Percentiles rank a stretch among this genome's conserved stretches.
These are phyloP conservation scores for Colletotrichum spaethianum DNA, from an alignment of 2,329 filamentous ascomycete genomes.

Conservation along the genomic window DNA sequence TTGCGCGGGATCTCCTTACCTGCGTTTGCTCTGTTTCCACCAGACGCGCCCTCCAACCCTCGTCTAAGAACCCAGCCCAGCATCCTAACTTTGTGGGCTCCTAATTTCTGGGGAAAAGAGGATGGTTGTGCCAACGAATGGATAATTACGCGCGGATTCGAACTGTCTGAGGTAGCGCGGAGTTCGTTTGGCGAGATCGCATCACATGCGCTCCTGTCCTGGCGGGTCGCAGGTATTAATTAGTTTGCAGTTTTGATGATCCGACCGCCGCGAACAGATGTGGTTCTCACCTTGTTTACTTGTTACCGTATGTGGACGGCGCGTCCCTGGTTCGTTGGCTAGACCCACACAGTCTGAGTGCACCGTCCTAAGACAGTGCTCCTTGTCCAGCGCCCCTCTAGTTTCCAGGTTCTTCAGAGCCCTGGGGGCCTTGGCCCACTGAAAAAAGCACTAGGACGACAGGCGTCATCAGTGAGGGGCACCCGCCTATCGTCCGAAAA, in stretches of 20 bases:
- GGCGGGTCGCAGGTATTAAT: conserved; percentile 29
- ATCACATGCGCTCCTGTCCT: conserved; percentile 25
- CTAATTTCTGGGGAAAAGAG: background rate
- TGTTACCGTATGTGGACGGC: conserved; percentile 44
- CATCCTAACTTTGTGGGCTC: conserved; percentile 55
- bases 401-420: conserved; percentile 2
- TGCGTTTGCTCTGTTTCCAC: conserved; percentile 46
- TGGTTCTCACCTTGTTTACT: conserved; percentile 45
- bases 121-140: background rate
- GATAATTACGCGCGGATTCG: background rate
- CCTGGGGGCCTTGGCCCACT: conserved; percentile 6
- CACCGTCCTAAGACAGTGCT: background rate
- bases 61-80: conserved; percentile 73
- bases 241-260: conserved; percentile 30
- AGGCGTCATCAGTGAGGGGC: conserved; percentile 41
- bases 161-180: conserved; percentile 17
- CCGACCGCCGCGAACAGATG: conserved; percentile 39
- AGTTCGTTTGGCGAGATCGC: conserved; percentile 18
- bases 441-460: conserved; percentile 7
- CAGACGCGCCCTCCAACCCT: conserved; percentile 57
- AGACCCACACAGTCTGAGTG: background rate
- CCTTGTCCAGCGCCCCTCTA: background rate
- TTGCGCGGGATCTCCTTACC: conserved; percentile 41
- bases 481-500: conserved; percentile 15
- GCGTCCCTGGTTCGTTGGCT: conserved; percentile 25